Base-by-base conservation (phyloP, 2,329 filamentous ascomycete genomes). In the Clonostachys sp. region DNA sequence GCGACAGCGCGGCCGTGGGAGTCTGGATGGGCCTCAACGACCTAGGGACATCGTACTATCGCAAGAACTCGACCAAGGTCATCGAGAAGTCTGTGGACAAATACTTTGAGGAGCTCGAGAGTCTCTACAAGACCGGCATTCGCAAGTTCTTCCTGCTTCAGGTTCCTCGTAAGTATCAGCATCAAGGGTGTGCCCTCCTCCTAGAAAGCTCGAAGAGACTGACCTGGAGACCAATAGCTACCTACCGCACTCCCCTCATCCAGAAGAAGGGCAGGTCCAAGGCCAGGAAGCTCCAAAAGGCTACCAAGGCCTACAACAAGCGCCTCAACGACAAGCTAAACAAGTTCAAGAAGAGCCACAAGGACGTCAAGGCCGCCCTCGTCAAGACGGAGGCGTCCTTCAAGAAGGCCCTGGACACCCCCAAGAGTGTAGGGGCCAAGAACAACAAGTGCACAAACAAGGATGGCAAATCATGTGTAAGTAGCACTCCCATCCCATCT, bases 91-190 rank as follows among this genome's bases (percentile, higher is more conserved):
- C 74, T 5, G 68, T 76, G 14, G 61, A 57, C 2, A 64, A 67
- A 17, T 76, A 75, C 47, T 66, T 66, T 12, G 58, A 57, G 4
- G 57, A 75, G 2, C 56, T 74, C 0, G 61, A 71, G 46, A 49
- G 68, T 17, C 62, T 86, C 7, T 81, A 81, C 51, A 57, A 64
- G 3, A 64, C 68, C 3, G 81, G 81, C 0, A 73, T 73, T 3
- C 66, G 81, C 6, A 81, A 82, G 48, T 85, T 85, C 50, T 67
- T 75, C 3, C 71, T 85, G 45, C 51, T 86, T 30, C 81, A 73
- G 45, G 80, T 84, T 1, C 82, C 83, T 2, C 77, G 60, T 61
- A 46, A 51, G 60, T 50, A 46, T 2, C 2, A 5, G 8, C 6
- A 30, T 30, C 3, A 30, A 10, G 9, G 24, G 24, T 8, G 3